These are phyloP conservation scores for Balansia obtecta DNA, from an alignment of 2,329 filamentous ascomycete species.

Conservation along the genomic window DNA sequence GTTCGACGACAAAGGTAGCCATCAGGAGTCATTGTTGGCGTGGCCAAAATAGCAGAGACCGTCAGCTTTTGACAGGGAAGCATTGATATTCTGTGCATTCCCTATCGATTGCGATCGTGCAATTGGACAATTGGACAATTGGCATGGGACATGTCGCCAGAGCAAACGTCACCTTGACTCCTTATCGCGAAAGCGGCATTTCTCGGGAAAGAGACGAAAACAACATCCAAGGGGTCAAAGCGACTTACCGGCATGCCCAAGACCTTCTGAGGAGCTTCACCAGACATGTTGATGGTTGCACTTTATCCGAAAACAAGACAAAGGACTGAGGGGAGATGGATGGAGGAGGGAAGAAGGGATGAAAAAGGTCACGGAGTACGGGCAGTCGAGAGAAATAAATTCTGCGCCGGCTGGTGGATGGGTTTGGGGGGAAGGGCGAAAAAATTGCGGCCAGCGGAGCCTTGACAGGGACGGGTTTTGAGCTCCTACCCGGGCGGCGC, in stretches of 20 bases:
- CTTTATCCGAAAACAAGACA: constrained; percentile 29
- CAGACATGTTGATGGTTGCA: constrained; percentile 39
- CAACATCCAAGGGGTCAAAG: constrained; percentile 3
- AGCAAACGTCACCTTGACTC: constrained; percentile 1
- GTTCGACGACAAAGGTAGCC: background rate
- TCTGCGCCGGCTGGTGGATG: constrained; percentile 30
- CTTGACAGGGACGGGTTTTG: constrained; percentile 31
- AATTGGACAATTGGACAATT: constrained; percentile 10
- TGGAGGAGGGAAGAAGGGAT: constrained; percentile 31
- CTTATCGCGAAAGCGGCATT: constrained; percentile 19
- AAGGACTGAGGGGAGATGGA: constrained; percentile 51
- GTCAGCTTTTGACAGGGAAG: background rate
- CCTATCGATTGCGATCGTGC: constrained; percentile 4
- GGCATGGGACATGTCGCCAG: constrained; percentile 3
- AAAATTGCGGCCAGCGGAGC: constrained; percentile 36
- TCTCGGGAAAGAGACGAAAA: constrained; percentile 8
- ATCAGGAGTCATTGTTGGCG: background rate
- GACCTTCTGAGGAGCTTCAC: constrained; percentile 42
- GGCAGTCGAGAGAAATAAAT: constrained; percentile 31
- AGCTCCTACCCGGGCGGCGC: constrained; percentile 38
- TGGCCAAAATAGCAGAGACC: background rate
- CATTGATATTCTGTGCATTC: background rate
- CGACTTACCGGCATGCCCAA: constrained; percentile 56
- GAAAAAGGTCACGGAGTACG: constrained; percentile 29
- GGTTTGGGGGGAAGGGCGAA: constrained; percentile 31